Percentiles rank a stretch among this genome's conserved stretches.
phyloP scores from a whole-genome alignment of 1,284 basidiomycete species.

The Ganoderma meredithae region DNA sequence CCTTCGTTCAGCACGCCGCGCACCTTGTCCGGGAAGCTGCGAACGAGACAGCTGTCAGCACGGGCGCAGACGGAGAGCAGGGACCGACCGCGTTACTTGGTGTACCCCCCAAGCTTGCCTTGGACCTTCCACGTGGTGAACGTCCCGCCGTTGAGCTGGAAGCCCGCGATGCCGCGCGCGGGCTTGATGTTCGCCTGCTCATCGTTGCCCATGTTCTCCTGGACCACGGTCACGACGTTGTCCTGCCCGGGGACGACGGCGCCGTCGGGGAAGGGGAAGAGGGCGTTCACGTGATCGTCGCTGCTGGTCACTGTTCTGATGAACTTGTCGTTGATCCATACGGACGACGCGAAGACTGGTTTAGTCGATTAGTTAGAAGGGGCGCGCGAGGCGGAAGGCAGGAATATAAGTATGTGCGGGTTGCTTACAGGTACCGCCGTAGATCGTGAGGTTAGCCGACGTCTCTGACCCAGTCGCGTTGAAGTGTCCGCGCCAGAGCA shows the following conservation, averaged over 20 bases:
- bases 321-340: constrained; percentile 81
- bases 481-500: constrained; percentile 86
- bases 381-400: too few relatives aligned
- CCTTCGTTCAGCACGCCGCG: constrained; percentile 82
- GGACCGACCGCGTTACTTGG: too few relatives aligned
- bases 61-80: too few relatives aligned
- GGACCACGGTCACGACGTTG: constrained; percentile 79
- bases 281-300: constrained; percentile 67
- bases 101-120: constrained; percentile 83
- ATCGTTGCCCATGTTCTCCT: constrained; percentile 84
- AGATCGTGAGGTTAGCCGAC: constrained; percentile 75
- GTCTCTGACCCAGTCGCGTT: constrained; percentile 61
- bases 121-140: constrained; percentile 82
- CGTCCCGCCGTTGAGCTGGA: constrained; percentile 63
- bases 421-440: constrained; percentile 75
- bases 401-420: too few relatives aligned
- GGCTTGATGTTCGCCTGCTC: constrained; percentile 65
- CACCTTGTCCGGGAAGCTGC: constrained; percentile 72
- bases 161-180: constrained; percentile 80
- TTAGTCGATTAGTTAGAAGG: not conserved
- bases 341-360: constrained; percentile 76
- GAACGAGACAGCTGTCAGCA: too few relatives aligned
- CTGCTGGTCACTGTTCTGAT: constrained; percentile 73
- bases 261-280: constrained; percentile 67
- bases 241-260: constrained; percentile 59